These are phyloP conservation scores for Adansonia gregorii DNA, from an alignment of 441 rosid species.

Conservation along the genomic window DNA sequence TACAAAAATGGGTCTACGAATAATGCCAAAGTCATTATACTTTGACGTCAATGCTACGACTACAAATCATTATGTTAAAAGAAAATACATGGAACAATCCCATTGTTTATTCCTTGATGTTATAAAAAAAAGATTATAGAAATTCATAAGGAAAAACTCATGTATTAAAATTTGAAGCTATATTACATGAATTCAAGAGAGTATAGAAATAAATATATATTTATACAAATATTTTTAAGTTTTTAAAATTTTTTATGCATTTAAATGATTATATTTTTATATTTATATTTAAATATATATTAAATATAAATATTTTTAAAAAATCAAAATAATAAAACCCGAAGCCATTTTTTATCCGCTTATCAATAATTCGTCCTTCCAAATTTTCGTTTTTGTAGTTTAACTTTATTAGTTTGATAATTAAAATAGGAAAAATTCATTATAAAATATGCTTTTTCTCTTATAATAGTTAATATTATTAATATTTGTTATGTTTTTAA, in stretches of 20 bases:
- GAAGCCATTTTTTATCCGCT: neutral
- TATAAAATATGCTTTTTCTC: neutral
- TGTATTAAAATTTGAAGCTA: too few species aligned
- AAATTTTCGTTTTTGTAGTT: neutral
- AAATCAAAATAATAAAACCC: neutral
- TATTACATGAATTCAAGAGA: too few species aligned
- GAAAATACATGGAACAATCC: neutral
- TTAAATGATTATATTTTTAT: too few species aligned
- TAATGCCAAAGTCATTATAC: constrained; percentile 10
- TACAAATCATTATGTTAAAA: neutral
- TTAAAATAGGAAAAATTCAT: neutral
- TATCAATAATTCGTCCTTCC: neutral
- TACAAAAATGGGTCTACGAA: neutral
- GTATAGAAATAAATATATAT: too few species aligned
- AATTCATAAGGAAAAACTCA: too few species aligned
- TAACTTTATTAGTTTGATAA: neutral
- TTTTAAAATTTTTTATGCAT: too few species aligned
- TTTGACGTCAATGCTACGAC: neutral
- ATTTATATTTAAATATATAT: too few species aligned
- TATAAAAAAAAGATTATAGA: too few species aligned
- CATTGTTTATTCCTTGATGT: neutral
- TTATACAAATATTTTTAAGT: too few species aligned
- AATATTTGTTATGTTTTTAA: neutral
- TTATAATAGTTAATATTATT: neutral
- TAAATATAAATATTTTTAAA: neutral